Evolutionary conservation across 768 basidiomycete genomes (phyloP).

Genomic region (Mrakia frigida): DNA sequence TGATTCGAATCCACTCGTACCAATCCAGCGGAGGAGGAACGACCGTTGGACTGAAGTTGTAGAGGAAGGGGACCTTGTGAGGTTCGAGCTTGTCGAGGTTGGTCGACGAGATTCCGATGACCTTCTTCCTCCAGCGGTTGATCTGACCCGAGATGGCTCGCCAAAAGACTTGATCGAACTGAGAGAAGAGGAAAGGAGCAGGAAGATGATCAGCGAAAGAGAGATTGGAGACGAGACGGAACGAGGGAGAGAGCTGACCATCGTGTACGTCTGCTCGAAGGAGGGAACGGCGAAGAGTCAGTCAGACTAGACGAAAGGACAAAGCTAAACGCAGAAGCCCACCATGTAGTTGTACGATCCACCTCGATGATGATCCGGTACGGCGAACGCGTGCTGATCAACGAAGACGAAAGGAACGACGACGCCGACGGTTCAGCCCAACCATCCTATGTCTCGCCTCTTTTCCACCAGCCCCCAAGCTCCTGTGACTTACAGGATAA

Average conservation of each 20-base stretch:
- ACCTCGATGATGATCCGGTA: slow-evolving; percentile 95
- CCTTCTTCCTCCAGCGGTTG: slow-evolving; percentile 82
- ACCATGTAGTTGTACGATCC: slow-evolving; percentile 87
- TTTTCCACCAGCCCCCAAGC: background rate
- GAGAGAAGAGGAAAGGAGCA: slow-evolving; percentile 50
- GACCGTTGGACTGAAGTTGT: slow-evolving; percentile 87
- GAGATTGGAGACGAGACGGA: background rate
- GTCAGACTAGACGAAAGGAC: background rate
- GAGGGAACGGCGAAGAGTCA: background rate
- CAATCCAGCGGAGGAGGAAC: slow-evolving; percentile 94
- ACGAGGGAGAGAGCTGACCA: background rate
- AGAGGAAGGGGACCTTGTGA: slow-evolving; percentile 95
- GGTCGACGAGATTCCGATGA: slow-evolving; percentile 69
- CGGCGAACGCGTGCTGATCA: slow-evolving; percentile 77
- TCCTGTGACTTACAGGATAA: slow-evolving; percentile 56
- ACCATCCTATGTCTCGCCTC: too few species aligned
- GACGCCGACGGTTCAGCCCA: background rate
- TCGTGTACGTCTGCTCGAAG: background rate
- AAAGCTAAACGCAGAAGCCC: background rate
- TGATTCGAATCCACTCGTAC: slow-evolving; percentile 97
- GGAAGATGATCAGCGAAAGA: background rate
- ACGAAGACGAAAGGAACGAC: background rate
- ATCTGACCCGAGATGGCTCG: slow-evolving; percentile 87
- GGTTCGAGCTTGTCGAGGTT: slow-evolving; percentile 92
- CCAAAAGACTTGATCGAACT: slow-evolving; percentile 97